Evolutionary conservation across 202 grass and related monocot genomes (phyloP).

Genomic region (Elaeis oleifera): DNA sequence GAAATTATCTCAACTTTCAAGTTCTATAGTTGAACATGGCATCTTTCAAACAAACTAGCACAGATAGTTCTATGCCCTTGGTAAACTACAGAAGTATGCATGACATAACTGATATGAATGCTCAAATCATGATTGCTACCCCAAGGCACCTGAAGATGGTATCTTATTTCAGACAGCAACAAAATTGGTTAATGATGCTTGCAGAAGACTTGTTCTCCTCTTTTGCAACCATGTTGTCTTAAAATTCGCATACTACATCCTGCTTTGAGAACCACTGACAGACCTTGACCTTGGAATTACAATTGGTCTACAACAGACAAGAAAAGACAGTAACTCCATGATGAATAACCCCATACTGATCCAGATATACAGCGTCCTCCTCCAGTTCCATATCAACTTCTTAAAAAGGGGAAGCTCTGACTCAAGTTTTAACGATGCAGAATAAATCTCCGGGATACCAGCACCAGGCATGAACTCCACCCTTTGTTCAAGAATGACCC

Average conservation of each 20-base stretch:
- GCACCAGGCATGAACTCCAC: conserved; percentile 58
- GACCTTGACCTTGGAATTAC: conserved; percentile 45
- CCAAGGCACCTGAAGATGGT: background rate
- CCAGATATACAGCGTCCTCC: conserved; percentile 90
- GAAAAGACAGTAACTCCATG: conserved; percentile 48
- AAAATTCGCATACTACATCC: background rate
- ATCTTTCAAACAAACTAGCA: no score
- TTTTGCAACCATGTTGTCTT: background rate
- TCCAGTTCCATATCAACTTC: conserved; percentile 83
- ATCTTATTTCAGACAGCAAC: background rate
- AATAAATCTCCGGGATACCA: conserved; percentile 88
- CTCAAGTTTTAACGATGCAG: conserved; percentile 54
- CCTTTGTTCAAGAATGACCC: conserved; percentile 70
- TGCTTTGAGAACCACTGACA: background rate
- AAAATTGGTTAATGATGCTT: background rate
- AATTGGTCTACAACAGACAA: conserved; percentile 66
- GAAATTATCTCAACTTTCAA: no score
- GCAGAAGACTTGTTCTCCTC: background rate
- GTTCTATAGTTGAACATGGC: no score
- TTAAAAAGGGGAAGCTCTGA: conserved; percentile 74
- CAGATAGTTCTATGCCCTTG: no score
- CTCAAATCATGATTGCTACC: background rate
- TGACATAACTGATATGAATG: background rate
- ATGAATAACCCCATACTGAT: conserved; percentile 67
- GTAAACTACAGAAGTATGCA: no score